A percentile compares a stretch with the other conserved stretches of the same genome.
These are phyloP conservation scores for Rhynchosporium secalis DNA, from an alignment of 2,329 filamentous ascomycete genomes.

Conservation along the genomic window DNA sequence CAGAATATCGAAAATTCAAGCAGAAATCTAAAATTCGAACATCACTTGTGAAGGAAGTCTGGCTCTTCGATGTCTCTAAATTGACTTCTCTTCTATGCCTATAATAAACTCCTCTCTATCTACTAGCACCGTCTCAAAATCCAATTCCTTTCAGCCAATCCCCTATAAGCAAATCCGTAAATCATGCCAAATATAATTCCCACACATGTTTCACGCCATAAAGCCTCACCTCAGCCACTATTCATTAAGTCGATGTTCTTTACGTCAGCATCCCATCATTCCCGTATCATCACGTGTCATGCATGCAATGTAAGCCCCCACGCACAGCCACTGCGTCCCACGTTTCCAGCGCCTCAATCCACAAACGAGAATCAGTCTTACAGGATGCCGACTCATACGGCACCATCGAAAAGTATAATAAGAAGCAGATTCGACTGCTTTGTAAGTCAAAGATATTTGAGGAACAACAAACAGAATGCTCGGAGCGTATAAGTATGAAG, in stretches of 20 bases:
- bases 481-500: too few relatives aligned
- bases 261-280: constrained; percentile 10
- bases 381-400: background rate
- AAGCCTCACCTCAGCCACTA: constrained; percentile 1
- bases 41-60: too few relatives aligned
- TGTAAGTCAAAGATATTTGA: background rate
- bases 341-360: background rate
- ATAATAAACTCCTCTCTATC: too few relatives aligned
- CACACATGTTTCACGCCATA: too few relatives aligned
- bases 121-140: too few relatives aligned
- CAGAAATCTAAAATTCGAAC: too few relatives aligned
- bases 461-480: background rate
- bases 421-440: background rate
- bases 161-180: too few relatives aligned
- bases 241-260: background rate
- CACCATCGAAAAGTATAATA: background rate
- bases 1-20: too few relatives aligned
- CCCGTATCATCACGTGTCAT: background rate
- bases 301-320: background rate
- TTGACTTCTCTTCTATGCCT: too few relatives aligned
- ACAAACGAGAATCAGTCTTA: background rate
- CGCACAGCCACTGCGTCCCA: background rate
- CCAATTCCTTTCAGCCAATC: too few relatives aligned
- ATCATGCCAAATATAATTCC: too few relatives aligned
- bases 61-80: too few relatives aligned